Evolutionary conservation across 495 filamentous ascomycete genomes (phyloP), one percentile per base, ranked within the genome.

Genomic region (Margaritispora aquatica): DNA sequence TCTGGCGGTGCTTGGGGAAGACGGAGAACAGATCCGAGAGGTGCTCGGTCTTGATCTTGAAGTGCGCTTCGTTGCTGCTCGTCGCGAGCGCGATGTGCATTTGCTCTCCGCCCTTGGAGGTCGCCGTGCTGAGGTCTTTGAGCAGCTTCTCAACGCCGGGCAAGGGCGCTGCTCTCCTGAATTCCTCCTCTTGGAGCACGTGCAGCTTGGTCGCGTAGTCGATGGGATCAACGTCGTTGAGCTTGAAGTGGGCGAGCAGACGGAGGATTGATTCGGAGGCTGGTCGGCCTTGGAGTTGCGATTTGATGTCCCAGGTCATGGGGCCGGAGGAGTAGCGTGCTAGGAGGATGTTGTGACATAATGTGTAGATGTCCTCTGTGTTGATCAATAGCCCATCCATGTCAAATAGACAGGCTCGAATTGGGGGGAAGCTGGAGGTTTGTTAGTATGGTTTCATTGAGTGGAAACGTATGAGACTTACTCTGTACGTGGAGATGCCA

Each of bases 331-430:
- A 81, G 69, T 92, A 86, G 66, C 88, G 82, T 47, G 77, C 72
- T 15, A 98, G 87, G 44, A 97, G 80, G 38, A 84, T 74, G 70
- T 97, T 97, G 36, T 89, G 87, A 72, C 86, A 87, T 20, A 81
- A 70, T 0, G 89, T 94, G 75, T 97, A 97, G 53, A 89, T 81
- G 70, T 98, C 94, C 68, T 98, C 94, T 11, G 90, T 90, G 72
- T 97, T 87, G 63, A 98, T 86, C n/a, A 98, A 80, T 17, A 98
- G 85, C 49, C 94, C 94, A 68, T 98, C 94, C 91, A 98, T 96
- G 77, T 98, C 94, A 69, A 98, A 98, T 57, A 98, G 86, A 74
- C 91, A 96, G 56, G 94, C 94, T 57, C 90, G 84, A 57, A 98
- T 82, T 52, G 86, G 86, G n/a, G 90, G 90, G 19, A 69, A 68